Base-by-base conservation (phyloP, 1,284 basidiomycete species). In the Ustilago esculenta region DNA sequence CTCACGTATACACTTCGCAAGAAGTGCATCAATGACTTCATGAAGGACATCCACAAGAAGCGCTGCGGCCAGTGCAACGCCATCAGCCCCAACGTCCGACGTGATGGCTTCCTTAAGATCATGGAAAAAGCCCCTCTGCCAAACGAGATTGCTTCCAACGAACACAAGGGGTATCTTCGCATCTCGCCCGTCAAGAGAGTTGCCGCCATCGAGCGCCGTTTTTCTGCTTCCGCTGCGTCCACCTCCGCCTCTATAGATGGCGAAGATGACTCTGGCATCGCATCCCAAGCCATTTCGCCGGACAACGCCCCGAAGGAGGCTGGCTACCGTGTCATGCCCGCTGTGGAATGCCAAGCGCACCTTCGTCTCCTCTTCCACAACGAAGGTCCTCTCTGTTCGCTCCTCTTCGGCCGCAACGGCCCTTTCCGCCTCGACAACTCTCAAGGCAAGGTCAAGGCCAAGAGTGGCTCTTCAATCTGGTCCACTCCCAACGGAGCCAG, bases 321-420 rank as follows among this genome's bases (percentile, higher is more conserved):
- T 1, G 71, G 70, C 30, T 64, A 75, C 83, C 89, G 94, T 36
- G 90, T 98, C 46, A 86, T 98, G 81, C 86, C 92, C 2, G 88
- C 94, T 12, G 90, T 91, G 78, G 96, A 98, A 84, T 94, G 92
- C 75, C 90, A 94, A 52, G 91, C 91, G 21, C 94, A 98, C 82
- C 87, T 99, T 47, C 90, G 93, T 27, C 87, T 88, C 21, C 86
- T 98, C 20, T 98, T 98, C 85, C 80, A 84, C 43, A 93, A 93
- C 73, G 96, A 98, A 83, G 78, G 86, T 1, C 85, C 88, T 29
- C 88, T 96, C 70, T 94, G 92, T 79, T 88, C 89, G 2, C 86
- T 98, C 42, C 85, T 99, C 39, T 99, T 92, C 82, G 94, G 94
- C 32, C 89, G 92, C 44, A 95, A 98, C 80, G 94, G 94, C 18